Conservation (phyloP, 208 protist genomes). For the Trypanosoma vivax region DNA sequence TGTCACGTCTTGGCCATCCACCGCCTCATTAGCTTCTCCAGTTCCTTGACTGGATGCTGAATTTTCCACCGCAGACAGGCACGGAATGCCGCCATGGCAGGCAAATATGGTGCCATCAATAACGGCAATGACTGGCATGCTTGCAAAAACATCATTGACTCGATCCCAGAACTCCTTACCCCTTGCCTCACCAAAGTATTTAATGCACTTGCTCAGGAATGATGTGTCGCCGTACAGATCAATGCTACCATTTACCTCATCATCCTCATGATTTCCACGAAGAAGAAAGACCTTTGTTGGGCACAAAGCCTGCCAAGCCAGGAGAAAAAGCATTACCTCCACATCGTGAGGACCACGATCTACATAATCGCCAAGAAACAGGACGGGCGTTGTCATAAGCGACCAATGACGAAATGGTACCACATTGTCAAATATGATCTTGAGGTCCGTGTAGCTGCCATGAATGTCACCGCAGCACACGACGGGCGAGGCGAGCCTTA, state of each 20-base stretch:
- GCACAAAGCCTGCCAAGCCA: constrained; percentile 54
- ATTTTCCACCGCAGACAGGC: constrained; percentile 12
- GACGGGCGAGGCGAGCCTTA: constrained; percentile 36
- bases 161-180: constrained; percentile 60
- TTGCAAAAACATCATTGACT: constrained; percentile 65
- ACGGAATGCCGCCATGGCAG: constrained; percentile 86
- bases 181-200: constrained; percentile 45
- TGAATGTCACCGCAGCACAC: constrained; percentile 68
- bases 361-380: constrained; percentile 97
- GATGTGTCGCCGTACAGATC: constrained; percentile 37
- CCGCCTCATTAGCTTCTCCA: not conserved
- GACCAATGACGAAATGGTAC: constrained; percentile 47
- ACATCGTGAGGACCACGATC: constrained; percentile 86
- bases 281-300: constrained; percentile 73
- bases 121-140: constrained; percentile 73
- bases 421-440: constrained; percentile 26
- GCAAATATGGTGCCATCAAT: constrained; percentile 82
- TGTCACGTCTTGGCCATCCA: not conserved
- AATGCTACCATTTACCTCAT: constrained; percentile 60
- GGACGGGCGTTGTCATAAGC: constrained; percentile 45
- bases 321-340: constrained; percentile 63
- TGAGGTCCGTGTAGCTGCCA: constrained; percentile 64
- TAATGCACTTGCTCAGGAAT: constrained; percentile 51
- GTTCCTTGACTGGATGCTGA: not conserved
- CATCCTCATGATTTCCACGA: constrained; percentile 85